Evolutionary conservation across 164 flowering plant genomes (phyloP), one percentile per base, ranked within the genome.

Genomic region (Sextonia rubra): DNA sequence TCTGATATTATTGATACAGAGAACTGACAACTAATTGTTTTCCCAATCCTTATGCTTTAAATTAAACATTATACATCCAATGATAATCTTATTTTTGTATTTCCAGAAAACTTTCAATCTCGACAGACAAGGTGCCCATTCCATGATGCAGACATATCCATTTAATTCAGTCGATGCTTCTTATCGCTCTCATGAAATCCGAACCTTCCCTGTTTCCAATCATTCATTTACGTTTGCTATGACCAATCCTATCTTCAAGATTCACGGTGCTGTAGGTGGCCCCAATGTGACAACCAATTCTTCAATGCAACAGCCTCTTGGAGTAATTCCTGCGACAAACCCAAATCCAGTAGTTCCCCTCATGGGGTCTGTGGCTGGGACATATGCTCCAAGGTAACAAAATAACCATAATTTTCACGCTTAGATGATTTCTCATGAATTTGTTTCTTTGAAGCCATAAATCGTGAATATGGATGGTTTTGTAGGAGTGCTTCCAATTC

Each of bases 301-400:
- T 30, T 7, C 60, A 62, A 87, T 78, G 83, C 84, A 78, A 69
- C 90, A 83, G 70, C 70, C 78, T 12, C 79, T 81, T 65, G 88
- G 90, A 63, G 92, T 87, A 71, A 69, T 80, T 78, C 87, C 88
- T 2, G 74, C 82, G 15, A 60, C 83, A 11, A 62, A 82, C 61
- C 66, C 85, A 14, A 68, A 76, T 55, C 47, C 82, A 17, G 23
- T 75, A 74, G 25, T 72, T 69, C 83, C 84, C 3, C 49, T 81
- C 30, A 29, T 68, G 55, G 78, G 80, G 20, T 73, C 82, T 56
- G 47, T 80, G 63, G 78, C 79, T 20, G 86, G 86, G 23, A 49
- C 69, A n/a, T 73, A 84, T 56, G 88, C 88, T 58, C 82, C 80
- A 47, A 75, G 92, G 93, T 89, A 82, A 69, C 67, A 25, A 58